Conservation (phyloP, 2,329 filamentous ascomycete species). For the Nemania sp. region DNA sequence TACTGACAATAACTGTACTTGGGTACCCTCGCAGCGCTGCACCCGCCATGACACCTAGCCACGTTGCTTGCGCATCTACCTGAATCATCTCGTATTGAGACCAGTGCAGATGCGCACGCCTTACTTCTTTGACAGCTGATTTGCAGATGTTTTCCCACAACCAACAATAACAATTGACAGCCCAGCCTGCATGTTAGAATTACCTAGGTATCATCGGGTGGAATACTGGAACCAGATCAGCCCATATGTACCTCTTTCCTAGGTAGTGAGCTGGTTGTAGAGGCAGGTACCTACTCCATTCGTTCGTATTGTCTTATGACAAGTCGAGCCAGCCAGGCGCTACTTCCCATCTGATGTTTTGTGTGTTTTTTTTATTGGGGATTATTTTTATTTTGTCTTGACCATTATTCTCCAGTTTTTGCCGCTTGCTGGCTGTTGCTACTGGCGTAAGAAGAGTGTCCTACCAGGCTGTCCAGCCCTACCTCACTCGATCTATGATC, state of each 20-base stretch:
- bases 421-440: conserved; percentile 14
- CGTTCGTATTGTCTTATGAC: neutral
- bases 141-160: conserved; percentile 22
- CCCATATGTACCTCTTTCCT: neutral
- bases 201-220: conserved; percentile 9
- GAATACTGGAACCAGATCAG: conserved; percentile 28
- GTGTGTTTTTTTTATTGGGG: neutral
- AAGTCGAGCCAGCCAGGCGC: neutral
- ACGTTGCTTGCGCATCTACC: conserved; percentile 32
- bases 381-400: neutral
- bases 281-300: neutral
- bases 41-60: conserved; percentile 25
- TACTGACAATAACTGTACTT: neutral
- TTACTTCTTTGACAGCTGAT: conserved; percentile 24
- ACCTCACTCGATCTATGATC: no score
- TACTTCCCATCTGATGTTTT: conserved; percentile 1
- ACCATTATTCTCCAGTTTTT: neutral
- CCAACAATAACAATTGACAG: conserved; percentile 19
- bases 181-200: conserved; percentile 5
- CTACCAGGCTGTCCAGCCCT: conserved; percentile 5
- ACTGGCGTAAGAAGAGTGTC: conserved; percentile 1
- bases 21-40: conserved; percentile 2
- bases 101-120: conserved; percentile 30
- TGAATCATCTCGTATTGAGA: conserved; percentile 36
- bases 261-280: neutral